Evolutionary conservation across 176 grass and related monocot species (phyloP).

Genomic region (Thalia dealbata): DNA sequence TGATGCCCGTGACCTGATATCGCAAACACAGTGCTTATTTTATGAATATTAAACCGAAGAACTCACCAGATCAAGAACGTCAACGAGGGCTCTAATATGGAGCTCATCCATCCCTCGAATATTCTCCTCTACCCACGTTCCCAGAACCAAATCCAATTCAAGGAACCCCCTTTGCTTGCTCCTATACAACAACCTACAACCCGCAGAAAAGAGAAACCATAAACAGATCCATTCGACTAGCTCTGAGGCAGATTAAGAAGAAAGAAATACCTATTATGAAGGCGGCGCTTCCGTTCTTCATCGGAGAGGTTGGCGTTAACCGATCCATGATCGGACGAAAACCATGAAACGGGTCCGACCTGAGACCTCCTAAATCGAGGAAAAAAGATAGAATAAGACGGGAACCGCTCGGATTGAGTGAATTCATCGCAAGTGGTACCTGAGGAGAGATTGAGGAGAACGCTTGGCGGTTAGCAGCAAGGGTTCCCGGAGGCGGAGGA

Average conservation of each 20-base stretch:
- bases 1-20: no score
- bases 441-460: not conserved
- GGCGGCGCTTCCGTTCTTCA: constrained; percentile 78
- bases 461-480: not conserved
- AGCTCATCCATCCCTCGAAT: constrained; percentile 59
- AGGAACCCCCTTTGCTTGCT: constrained; percentile 91
- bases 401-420: not conserved
- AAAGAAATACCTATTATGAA: constrained; percentile 53
- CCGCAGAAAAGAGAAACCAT: not conserved
- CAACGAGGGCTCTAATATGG: constrained; percentile 56
- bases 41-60: not conserved
- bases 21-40: not conserved
- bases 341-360: constrained; percentile 21
- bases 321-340: constrained; percentile 6
- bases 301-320: constrained; percentile 43
- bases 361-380: constrained; percentile 9
- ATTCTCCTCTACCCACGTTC: constrained; percentile 84
- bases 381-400: not conserved
- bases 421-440: not conserved
- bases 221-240: not conserved
- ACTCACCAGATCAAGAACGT: constrained; percentile 81
- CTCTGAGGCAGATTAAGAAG: not conserved
- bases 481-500: constrained; percentile 23
- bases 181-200: constrained; percentile 64
- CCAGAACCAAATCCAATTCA: constrained; percentile 82